A percentile compares a stretch with the other conserved stretches of the same genome.
phyloP scores from a whole-genome alignment of 306 rosid genomes.

The Fagus crenata region DNA sequence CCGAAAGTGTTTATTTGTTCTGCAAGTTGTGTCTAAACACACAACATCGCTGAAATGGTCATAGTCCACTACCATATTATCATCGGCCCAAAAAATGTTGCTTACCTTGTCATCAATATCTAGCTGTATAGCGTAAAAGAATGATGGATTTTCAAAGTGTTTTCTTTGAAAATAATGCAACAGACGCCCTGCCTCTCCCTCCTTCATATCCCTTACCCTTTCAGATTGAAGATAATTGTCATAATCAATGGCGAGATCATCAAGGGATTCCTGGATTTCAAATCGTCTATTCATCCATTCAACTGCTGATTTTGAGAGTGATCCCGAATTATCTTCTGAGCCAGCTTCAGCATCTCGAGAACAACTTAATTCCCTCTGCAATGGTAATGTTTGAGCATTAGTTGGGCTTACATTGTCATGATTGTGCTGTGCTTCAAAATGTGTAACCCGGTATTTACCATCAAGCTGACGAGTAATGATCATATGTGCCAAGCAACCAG shows the following conservation, averaged over 20 bases:
- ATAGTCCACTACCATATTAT: conserved; percentile 57
- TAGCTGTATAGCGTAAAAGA: conserved; percentile 53
- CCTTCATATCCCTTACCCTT: conserved; percentile 53
- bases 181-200: conserved; percentile 59
- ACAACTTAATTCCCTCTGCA: conserved; percentile 37
- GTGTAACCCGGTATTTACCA: conserved; percentile 57
- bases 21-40: conserved; percentile 54
- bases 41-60: conserved; percentile 61
- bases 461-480: conserved; percentile 60
- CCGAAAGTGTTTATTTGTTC: conserved; percentile 40
- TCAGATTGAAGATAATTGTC: conserved; percentile 47
- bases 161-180: conserved; percentile 67
- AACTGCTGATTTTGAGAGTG: conserved; percentile 36
- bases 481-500: conserved; percentile 74
- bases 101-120: conserved; percentile 64
- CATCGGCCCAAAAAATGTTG: conserved; percentile 69
- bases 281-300: conserved; percentile 33
- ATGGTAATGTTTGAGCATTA: conserved; percentile 28
- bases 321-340: conserved; percentile 29
- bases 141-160: conserved; percentile 60
- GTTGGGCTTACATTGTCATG: conserved; percentile 47
- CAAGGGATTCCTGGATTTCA: conserved; percentile 41
- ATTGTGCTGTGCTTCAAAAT: conserved; percentile 63
- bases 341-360: conserved; percentile 40
- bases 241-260: conserved; percentile 38